These are phyloP conservation scores for Curvularia lunata DNA, from an alignment of 2,329 filamentous ascomycete genomes.

Conservation along the genomic window DNA sequence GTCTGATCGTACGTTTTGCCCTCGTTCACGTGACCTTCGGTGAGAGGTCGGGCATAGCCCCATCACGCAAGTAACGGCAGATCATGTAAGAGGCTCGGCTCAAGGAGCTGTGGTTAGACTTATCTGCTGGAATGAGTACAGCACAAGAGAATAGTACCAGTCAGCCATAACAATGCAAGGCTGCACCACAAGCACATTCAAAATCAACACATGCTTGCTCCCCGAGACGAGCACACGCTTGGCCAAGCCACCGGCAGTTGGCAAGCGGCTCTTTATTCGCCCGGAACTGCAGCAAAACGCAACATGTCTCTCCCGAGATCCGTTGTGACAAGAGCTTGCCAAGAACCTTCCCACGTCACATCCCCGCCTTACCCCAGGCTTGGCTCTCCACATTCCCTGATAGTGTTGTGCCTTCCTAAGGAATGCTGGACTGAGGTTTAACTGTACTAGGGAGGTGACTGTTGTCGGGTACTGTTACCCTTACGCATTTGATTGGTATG, in stretches of 20 bases:
- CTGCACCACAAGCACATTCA: background rate
- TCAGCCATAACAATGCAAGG: background rate
- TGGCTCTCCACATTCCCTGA: background rate
- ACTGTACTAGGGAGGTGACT: background rate
- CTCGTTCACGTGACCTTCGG: no score
- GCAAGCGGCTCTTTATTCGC: background rate
- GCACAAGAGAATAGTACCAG: no score
- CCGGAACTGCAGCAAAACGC: background rate
- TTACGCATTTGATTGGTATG: background rate
- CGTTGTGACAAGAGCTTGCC: background rate
- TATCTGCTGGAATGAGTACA: no score
- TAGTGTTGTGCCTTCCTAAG: background rate
- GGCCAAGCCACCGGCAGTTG: background rate
- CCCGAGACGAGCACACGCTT: background rate
- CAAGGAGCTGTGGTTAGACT: no score
- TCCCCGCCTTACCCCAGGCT: slow-evolving; percentile 4
- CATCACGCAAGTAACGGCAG: no score
- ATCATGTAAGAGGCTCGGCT: no score
- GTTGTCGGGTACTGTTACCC: background rate
- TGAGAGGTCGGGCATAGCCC: no score
- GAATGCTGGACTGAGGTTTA: background rate
- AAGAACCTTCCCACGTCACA: background rate
- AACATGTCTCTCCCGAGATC: no score
- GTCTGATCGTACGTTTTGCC: no score
- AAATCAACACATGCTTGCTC: background rate